Percentiles rank a stretch among this genome's conserved stretches.
Conservation (phyloP, 352 stramenopile species). For the Globisporangium abappressorium region DNA sequence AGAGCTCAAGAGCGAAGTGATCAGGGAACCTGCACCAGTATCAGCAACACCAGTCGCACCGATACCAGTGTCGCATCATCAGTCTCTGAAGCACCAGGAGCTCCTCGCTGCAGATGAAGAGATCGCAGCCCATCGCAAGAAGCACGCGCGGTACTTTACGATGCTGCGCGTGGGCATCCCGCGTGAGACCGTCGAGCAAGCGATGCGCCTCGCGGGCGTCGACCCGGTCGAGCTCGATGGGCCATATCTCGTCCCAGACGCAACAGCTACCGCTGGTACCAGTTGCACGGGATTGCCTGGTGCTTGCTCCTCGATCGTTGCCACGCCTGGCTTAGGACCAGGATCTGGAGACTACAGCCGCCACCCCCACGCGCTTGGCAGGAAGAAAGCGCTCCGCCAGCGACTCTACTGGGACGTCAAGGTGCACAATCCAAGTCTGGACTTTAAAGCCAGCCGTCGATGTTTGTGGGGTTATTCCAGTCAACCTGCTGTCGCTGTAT, state of each 20-base stretch:
- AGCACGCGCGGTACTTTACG: constrained; percentile 46
- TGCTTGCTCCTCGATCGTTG: neutral
- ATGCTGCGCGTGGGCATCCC: constrained; percentile 51
- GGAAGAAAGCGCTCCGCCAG: constrained; percentile 16
- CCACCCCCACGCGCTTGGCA: neutral
- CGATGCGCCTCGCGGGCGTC: constrained; percentile 38
- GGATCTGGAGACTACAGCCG: neutral
- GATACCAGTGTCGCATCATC: neutral
- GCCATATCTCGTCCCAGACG: constrained; percentile 9
- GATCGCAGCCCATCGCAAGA: constrained; percentile 32
- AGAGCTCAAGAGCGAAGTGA: neutral
- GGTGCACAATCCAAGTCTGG: neutral
- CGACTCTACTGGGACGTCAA: constrained; percentile 18
- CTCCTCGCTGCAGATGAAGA: constrained; percentile 22
- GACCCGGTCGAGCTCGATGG: constrained; percentile 29
- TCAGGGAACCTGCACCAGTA: neutral
- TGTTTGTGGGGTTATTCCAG: constrained; percentile 40
- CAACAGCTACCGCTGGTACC: neutral
- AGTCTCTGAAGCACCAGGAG: neutral
- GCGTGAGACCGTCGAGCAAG: constrained; percentile 43
- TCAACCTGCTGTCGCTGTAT: constrained; percentile 37
- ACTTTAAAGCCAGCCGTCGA: neutral
- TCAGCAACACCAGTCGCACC: neutral
- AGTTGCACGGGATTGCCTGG: neutral
- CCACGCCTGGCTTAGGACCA: neutral